These are phyloP conservation scores for Sporothrix schenckii DNA, from an alignment of 2,329 filamentous ascomycete genomes.

Conservation along the genomic window DNA sequence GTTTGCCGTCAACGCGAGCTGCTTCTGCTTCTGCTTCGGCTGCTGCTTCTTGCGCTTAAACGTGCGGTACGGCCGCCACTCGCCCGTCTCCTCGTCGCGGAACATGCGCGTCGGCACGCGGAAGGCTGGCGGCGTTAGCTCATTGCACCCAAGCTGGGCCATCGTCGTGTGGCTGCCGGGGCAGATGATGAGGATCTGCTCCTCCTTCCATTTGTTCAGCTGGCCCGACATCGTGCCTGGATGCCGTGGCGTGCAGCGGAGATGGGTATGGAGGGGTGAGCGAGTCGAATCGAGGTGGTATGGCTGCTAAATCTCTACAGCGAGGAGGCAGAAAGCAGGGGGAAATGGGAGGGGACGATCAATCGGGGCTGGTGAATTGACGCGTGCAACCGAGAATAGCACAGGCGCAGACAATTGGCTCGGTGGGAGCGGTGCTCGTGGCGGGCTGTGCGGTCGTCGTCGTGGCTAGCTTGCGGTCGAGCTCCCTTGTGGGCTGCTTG, in stretches of 20 bases:
- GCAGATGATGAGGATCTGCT: slow-evolving; percentile 70
- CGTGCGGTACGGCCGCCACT: slow-evolving; percentile 75
- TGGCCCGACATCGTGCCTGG: slow-evolving; percentile 55
- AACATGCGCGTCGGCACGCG: slow-evolving; percentile 96
- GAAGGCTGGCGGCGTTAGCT: slow-evolving; percentile 86
- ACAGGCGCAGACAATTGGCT: slow-evolving; percentile 1
- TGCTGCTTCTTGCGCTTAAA: slow-evolving; percentile 61
- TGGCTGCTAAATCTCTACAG: background rate
- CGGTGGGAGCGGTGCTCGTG: slow-evolving; percentile 17
- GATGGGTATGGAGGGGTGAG: background rate
- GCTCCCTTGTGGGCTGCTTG: slow-evolving; percentile 26
- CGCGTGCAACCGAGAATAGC: background rate
- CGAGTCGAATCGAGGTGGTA: background rate
- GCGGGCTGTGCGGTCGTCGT: slow-evolving; percentile 9
- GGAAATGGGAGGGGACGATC: background rate
- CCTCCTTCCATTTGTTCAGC: slow-evolving; percentile 64
- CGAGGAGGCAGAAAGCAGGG: background rate
- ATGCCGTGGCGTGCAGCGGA: background rate
- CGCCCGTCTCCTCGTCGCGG: slow-evolving; percentile 75
- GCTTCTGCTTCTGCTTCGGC: slow-evolving; percentile 48
- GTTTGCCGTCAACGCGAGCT: slow-evolving; percentile 8
- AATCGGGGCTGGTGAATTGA: background rate
- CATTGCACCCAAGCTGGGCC: slow-evolving; percentile 85
- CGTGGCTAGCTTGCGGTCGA: slow-evolving; percentile 30
- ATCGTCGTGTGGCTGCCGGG: slow-evolving; percentile 87